phyloP scores from a whole-genome alignment of 73 alveolate genomes.

The Effrenium voratum region DNA sequence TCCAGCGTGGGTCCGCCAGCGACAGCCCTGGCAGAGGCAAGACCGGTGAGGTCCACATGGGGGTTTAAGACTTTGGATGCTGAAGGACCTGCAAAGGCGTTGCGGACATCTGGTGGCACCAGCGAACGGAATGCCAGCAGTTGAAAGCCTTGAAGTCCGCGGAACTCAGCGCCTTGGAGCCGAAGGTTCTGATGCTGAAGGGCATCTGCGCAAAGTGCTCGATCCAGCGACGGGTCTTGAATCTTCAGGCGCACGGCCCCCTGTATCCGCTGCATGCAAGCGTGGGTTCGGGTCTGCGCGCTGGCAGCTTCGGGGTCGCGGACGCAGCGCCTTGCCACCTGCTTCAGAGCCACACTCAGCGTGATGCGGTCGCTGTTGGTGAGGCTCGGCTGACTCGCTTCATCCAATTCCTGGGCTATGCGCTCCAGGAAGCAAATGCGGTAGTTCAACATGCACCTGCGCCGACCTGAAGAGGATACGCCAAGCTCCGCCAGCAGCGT shows the following conservation, averaged over 20 bases:
- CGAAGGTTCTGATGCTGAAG: no score
- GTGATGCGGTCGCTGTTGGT: conserved; percentile 71
- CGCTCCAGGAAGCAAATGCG: conserved; percentile 43
- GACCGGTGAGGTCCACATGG: conserved; percentile 78
- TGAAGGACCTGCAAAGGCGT: conserved; percentile 67
- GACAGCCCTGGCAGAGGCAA: conserved; percentile 58
- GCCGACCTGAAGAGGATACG: not conserved
- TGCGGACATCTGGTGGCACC: conserved; percentile 37
- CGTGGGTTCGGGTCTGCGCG: conserved; percentile 23
- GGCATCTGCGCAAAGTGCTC: no score
- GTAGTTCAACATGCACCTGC: conserved; percentile 24
- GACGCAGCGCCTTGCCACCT: conserved; percentile 77
- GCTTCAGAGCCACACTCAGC: conserved; percentile 60
- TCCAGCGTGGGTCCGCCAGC: conserved; percentile 69
- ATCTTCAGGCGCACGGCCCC: no score
- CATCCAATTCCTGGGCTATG: conserved; percentile 32
- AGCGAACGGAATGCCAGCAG: not conserved
- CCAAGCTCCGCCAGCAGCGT: conserved; percentile 38
- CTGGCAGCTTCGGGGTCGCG: not conserved
- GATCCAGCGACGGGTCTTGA: no score
- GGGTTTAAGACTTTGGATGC: conserved; percentile 49
- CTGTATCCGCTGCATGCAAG: conserved; percentile 48
- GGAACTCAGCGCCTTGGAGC: no score
- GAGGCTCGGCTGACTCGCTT: not conserved
- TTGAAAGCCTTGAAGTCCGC: not conserved